These are phyloP conservation scores for Microsporum ferrugineum DNA, from an alignment of 2,329 filamentous ascomycete genomes.

Conservation along the genomic window DNA sequence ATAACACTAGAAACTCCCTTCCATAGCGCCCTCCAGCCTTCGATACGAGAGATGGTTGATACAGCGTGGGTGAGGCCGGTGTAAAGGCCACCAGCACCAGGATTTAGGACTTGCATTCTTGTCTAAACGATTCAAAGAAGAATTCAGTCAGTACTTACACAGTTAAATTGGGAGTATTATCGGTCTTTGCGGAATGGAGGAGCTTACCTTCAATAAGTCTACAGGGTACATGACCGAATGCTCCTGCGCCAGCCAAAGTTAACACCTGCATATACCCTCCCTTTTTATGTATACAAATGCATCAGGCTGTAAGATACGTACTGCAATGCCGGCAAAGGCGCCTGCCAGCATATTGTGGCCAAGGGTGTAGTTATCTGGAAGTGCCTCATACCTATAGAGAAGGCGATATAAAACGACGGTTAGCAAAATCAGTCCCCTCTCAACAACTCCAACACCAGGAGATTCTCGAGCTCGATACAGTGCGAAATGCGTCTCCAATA, in stretches of 20 bases:
- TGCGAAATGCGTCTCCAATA: neutral
- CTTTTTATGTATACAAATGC: neutral
- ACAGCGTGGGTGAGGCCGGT: conserved; percentile 85
- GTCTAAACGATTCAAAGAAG: conserved; percentile 48
- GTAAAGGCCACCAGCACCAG: conserved; percentile 68
- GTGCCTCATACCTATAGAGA: conserved; percentile 64
- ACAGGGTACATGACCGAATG: conserved; percentile 99
- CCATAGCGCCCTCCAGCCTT: conserved; percentile 88
- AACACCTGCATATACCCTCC: conserved; percentile 8
- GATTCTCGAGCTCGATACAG: neutral
- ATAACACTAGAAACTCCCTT: conserved; percentile 93
- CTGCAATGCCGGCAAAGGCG: conserved; percentile 91
- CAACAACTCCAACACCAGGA: neutral
- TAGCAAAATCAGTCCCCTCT: neutral
- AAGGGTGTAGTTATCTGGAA: conserved; percentile 89
- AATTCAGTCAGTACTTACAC: neutral
- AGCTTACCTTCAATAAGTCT: conserved; percentile 82
- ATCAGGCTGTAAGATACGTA: conserved; percentile 38
- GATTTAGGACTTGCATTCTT: conserved; percentile 92
- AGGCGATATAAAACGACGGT: neutral
- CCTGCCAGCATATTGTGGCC: conserved; percentile 91
- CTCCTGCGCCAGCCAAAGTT: conserved; percentile 48
- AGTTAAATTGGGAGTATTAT: neutral
- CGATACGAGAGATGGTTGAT: conserved; percentile 78
- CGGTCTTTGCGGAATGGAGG: neutral